Evolutionary conservation across 2,329 filamentous ascomycete species (phyloP), one percentile per base, ranked within the genome.

Genomic region (Thermomyces lanuginosus): DNA sequence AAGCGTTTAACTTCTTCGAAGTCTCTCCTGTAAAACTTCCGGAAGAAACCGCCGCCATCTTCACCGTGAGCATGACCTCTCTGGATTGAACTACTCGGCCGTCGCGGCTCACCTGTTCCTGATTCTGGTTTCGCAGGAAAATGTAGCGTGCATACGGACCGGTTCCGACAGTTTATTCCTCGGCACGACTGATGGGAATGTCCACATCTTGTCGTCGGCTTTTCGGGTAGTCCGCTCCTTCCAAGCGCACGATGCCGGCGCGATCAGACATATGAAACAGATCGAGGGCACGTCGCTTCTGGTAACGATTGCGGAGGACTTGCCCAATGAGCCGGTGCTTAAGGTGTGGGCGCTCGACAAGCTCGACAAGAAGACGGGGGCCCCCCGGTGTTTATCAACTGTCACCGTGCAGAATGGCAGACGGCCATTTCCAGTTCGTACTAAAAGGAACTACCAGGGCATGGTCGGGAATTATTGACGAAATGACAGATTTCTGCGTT

Each of bases 1-100:
- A 93, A 78, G 76, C 78, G 42, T 98, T 98, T 63, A 84, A 92
- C 66, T 98, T 98, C 74, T 95, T 98, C 69, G 82, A 93, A 58
- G 82, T 92, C 53, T 73, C 73, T 50, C 76, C 79, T 50, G 74
- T 93, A 53, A 72, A 76, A 47, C 66, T 84, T 44, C 69, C 66
- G 13, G 77, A 91, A 51, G 81, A 91, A 49, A 76, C 72, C 49
- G 72, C 73, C 41, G 67, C 72, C 46, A 66, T 83, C 48, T 77
- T 91, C 60, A 76, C 84, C 53, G 77, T 79, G 67, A 71, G 52
- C 40, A 9, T 11, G 11, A 8, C 18, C 18, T 26, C 11, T 25
- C 2, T 10, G 3, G 13, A 15, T 9, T 6, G 11, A 11, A 21
- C 15, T 21, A 19, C 25, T 21, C 16, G 21, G 20, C 18, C 22